Evolutionary conservation across 2,329 filamentous ascomycete genomes (phyloP), one percentile per base, ranked within the genome.

Genomic region (Ceratocystis variospora): DNA sequence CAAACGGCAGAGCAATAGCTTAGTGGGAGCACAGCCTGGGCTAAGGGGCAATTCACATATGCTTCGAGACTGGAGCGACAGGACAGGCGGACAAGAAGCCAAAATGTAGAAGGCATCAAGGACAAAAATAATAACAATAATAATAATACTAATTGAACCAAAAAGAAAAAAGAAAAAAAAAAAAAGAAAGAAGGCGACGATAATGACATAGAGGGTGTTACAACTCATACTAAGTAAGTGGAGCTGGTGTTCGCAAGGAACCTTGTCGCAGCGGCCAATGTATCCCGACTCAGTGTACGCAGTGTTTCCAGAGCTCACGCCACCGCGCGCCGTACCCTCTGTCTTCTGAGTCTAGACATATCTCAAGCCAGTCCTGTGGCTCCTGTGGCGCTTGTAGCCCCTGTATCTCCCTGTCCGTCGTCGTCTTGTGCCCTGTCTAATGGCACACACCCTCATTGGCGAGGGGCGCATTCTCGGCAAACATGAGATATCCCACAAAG

Each of bases 391-490:
- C 48, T 53, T 25, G n/a, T 25, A 53, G 48, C n/a, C 5, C 48
- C 48, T 50, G 19, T 50, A 15, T 31, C 53, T 57, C 22, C 3
- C 53, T 31, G 22, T 31, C 12, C 28, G 53, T 25, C 28, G 53
- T 25, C 17, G 22, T 6, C 12, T 8, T 31, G 53, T 57, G 53
- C 12, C 22, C 53, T 17, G 45, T 28, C 81, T 75, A 97, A 77
- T 99, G 93, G 75, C 94, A 99, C 55, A 93, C 92, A 70, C 90
- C 91, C 69, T 90, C 87, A 80, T 96, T 96, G 33, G 87, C 87
- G 6, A 87, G 83, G 64, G 85, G 81, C 0, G 85, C 85, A 65
- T 80, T 79, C 66, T 84, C 82, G 17, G 89, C 88, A 77, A 96
- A 99, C 57, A 87, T 72, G 68, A 96, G 74, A 74, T 96, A 96